phyloP scores from a whole-genome alignment of 2,329 filamentous ascomycete species.

The Saccharata proteae region DNA sequence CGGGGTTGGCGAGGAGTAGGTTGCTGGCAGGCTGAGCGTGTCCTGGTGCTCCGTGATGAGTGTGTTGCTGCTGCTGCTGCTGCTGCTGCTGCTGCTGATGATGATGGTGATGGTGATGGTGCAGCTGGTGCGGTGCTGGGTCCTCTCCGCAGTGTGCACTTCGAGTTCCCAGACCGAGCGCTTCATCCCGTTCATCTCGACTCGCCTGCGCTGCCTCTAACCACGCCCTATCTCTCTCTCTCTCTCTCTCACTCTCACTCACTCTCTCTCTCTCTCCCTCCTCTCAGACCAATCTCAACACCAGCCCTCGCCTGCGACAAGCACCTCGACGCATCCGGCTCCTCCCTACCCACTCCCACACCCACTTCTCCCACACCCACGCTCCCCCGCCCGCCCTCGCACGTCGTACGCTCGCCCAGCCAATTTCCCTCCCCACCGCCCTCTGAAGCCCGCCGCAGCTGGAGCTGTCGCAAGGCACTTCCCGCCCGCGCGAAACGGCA shows the following conservation, averaged over 20 bases:
- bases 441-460: conserved; percentile 1
- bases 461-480: conserved; percentile 10
- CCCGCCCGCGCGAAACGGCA: conserved; percentile 9
- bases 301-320: conserved; percentile 5
- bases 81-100: too few relatives aligned
- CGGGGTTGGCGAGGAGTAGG: too few relatives aligned
- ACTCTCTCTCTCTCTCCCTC: not conserved
- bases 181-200: too few relatives aligned
- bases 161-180: too few relatives aligned
- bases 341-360: conserved; percentile 1
- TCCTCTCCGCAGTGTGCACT: too few relatives aligned
- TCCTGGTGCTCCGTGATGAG: too few relatives aligned
- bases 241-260: not conserved
- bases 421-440: not conserved
- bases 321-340: conserved; percentile 1
- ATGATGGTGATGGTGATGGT: too few relatives aligned
- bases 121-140: too few relatives aligned
- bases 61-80: too few relatives aligned
- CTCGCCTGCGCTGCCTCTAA: not conserved
- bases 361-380: not conserved
- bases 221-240: not conserved
- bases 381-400: not conserved
- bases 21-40: too few relatives aligned
- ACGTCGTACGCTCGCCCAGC: too few relatives aligned
- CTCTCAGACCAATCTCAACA: conserved; percentile 4